Evolutionary conservation across 768 basidiomycete species (phyloP).

Genomic region (Boletus vinaceobasis): DNA sequence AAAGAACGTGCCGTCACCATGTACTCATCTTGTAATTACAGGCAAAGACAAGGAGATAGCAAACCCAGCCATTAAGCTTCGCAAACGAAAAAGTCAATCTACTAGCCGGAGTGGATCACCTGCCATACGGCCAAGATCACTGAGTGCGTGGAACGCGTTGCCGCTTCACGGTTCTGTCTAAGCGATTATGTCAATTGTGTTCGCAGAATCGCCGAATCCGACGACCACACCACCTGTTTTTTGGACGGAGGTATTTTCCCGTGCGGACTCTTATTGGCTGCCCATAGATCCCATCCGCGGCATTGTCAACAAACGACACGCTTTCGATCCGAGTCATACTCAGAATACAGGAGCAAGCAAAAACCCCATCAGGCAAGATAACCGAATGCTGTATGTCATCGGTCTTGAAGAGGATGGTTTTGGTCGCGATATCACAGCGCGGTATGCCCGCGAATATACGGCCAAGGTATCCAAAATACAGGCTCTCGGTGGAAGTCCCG

Average conservation of each 20-base stretch:
- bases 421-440: conserved; percentile 85
- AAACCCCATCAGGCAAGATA: conserved; percentile 44
- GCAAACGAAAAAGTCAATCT: conserved; percentile 53
- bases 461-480: conserved; percentile 81
- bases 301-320: conserved; percentile 74
- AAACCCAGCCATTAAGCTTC: conserved; percentile 53
- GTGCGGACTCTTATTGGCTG: conserved; percentile 87
- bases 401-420: conserved; percentile 94
- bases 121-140: conserved; percentile 9
- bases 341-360: conserved; percentile 17
- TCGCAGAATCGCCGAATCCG: conserved; percentile 43
- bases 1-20: conserved; percentile 1
- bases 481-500: conserved; percentile 46
- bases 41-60: conserved; percentile 60
- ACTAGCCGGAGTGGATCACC: conserved; percentile 37
- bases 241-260: conserved; percentile 97
- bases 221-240: conserved; percentile 75
- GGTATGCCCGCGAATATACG: conserved; percentile 81
- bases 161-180: conserved; percentile 12
- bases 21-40: conserved; percentile 22
- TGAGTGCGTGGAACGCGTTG: conserved; percentile 16
- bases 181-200: conserved; percentile 22
- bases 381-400: conserved; percentile 90
- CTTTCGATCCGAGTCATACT: conserved; percentile 66
- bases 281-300: conserved; percentile 86